Evolutionary conservation across 768 basidiomycete species (phyloP).

Genomic region (Amanita muscaria): DNA sequence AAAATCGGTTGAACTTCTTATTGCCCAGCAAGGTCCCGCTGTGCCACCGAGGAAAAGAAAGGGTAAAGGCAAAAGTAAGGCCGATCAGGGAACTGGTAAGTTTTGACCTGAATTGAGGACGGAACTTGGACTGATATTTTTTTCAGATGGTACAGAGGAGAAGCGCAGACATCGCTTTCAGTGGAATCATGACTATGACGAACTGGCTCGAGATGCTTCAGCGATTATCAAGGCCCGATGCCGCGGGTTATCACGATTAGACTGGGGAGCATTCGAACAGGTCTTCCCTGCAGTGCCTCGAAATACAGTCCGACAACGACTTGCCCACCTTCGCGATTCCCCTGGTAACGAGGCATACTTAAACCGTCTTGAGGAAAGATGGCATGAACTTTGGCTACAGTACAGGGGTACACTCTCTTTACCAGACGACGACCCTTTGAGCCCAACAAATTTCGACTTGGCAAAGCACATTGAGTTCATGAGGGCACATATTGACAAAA

Average conservation of each 20-base stretch:
- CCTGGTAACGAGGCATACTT: conserved; percentile 69
- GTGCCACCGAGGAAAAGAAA: conserved; percentile 18
- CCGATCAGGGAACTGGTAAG: conserved; percentile 11
- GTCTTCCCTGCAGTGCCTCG: conserved; percentile 72
- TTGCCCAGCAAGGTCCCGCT: conserved; percentile 43
- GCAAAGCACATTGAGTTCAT: conserved; percentile 75
- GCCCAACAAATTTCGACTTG: conserved; percentile 71
- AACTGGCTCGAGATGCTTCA: conserved; percentile 77
- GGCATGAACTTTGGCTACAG: conserved; percentile 70
- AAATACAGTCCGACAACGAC: conserved; percentile 63
- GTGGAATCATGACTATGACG: conserved; percentile 85
- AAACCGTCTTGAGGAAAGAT: conserved; percentile 71
- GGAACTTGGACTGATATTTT: neutral
- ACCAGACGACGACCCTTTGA: conserved; percentile 61
- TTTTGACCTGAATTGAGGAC: neutral
- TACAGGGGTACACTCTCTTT: conserved; percentile 59
- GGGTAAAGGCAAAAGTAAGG: conserved; percentile 26
- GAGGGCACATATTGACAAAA: conserved; percentile 76
- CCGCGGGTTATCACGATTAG: conserved; percentile 47
- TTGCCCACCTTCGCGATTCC: conserved; percentile 49
- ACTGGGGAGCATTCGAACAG: conserved; percentile 67
- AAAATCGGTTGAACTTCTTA: conserved; percentile 41
- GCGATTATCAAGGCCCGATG: conserved; percentile 78
- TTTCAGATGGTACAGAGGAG: conserved; percentile 15
- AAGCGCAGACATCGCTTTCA: conserved; percentile 59